Percentiles rank a stretch among this genome's conserved stretches.
Evolutionary conservation across 2,329 filamentous ascomycete genomes (phyloP).

Genomic region (Fusarium sp.): DNA sequence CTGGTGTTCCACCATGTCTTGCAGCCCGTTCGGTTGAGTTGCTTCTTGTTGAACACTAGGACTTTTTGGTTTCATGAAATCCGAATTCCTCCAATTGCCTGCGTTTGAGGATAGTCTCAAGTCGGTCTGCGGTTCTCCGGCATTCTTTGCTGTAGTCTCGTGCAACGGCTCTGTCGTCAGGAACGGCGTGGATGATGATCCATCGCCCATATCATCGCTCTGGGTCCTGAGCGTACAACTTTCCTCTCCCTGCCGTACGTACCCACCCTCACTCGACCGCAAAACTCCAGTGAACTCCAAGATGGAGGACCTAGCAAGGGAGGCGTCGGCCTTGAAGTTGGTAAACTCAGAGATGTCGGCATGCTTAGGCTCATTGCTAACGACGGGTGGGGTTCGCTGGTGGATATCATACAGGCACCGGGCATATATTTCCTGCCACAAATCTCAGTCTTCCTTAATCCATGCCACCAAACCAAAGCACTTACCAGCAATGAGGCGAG

Average conservation of each 20-base stretch:
- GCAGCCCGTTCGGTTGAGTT: neutral
- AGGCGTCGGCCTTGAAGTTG: neutral
- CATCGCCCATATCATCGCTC: neutral
- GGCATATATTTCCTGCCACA: constrained; percentile 10
- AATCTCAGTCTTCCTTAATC: neutral
- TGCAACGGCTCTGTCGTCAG: neutral
- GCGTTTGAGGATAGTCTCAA: neutral
- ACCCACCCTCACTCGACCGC: neutral
- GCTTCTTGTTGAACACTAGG: neutral
- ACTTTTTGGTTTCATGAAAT: neutral
- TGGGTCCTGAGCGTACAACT: neutral
- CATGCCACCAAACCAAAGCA: too few species aligned
- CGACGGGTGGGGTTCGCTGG: neutral
- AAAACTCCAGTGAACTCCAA: constrained; percentile 18
- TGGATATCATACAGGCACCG: constrained; percentile 10
- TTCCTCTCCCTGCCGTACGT: constrained; percentile 14
- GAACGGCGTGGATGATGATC: neutral
- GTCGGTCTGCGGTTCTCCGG: neutral
- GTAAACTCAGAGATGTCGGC: neutral
- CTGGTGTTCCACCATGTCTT: neutral
- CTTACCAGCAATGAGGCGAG: constrained; percentile 11
- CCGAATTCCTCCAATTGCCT: neutral
- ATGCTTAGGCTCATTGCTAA: constrained; percentile 12
- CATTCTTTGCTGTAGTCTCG: neutral
- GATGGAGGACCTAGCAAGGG: constrained; percentile 7